A percentile compares a stretch with the other conserved stretches of the same genome.
Conservation (phyloP, 78 protist species). For the Polysphondylium violaceum region DNA sequence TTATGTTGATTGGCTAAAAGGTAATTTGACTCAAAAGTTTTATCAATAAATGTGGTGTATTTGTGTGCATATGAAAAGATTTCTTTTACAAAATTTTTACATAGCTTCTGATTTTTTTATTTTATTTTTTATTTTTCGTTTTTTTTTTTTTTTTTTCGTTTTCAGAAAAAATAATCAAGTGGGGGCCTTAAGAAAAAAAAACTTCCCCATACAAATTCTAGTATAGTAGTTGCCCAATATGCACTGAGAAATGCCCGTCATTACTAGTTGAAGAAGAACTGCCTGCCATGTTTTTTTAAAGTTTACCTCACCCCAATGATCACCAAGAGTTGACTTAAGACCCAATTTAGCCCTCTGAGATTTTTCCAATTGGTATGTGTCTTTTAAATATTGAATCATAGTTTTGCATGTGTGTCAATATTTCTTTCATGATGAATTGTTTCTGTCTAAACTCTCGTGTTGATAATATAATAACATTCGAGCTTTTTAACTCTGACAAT, state of each 20-base stretch:
- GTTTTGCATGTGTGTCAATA: background rate
- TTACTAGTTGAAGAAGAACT: no score
- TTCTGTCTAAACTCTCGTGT: background rate
- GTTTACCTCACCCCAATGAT: background rate
- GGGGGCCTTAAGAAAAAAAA: no score
- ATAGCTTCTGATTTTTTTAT: background rate
- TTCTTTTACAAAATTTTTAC: background rate
- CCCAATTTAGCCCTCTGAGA: background rate
- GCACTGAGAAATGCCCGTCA: no score
- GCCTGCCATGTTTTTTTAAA: background rate
- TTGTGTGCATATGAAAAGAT: background rate
- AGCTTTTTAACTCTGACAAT: constrained; percentile 15
- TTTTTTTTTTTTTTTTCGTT: background rate
- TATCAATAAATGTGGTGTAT: background rate
- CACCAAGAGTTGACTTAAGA: background rate
- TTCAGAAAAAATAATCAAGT: no score
- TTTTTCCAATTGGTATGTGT: background rate
- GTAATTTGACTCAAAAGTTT: background rate
- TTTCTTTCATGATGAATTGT: background rate
- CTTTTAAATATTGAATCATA: background rate
- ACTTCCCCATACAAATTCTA: no score
- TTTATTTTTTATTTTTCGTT: background rate
- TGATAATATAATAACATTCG: background rate
- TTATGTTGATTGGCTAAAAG: constrained; percentile 40
- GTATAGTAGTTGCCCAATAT: no score